A percentile compares a stretch with the other conserved stretches of the same genome.
Evolutionary conservation across 1,284 basidiomycete species (phyloP).

Genomic region (Amylostereum chailletii): DNA sequence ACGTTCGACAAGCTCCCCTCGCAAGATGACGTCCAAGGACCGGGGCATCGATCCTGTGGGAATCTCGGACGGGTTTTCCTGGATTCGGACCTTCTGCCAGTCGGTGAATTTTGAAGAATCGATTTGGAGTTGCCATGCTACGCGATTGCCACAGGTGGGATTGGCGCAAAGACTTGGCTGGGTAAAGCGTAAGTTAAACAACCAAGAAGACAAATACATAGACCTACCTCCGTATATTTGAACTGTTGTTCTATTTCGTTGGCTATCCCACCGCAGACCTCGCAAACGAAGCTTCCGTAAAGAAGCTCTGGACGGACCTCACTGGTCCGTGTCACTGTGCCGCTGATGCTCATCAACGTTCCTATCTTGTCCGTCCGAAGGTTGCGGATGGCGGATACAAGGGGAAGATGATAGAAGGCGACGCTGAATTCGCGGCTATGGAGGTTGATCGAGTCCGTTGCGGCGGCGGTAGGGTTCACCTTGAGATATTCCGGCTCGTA

Average conservation of each 20-base stretch:
- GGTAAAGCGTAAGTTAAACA: conserved; percentile 6
- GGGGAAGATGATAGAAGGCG: conserved; percentile 92
- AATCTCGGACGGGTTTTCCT: conserved; percentile 98
- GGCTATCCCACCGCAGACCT: conserved; percentile 81
- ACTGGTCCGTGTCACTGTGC: conserved; percentile 95
- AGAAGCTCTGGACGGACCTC: conserved; percentile 96
- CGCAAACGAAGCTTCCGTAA: conserved; percentile 90
- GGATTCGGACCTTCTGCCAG: conserved; percentile 99
- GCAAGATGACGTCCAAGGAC: conserved; percentile 90
- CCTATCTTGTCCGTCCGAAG: conserved; percentile 91
- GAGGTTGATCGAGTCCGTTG: conserved; percentile 77
- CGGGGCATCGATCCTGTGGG: conserved; percentile 99
- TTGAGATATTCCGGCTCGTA: conserved; percentile 92
- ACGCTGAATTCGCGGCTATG: conserved; percentile 91
- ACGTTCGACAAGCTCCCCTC: conserved; percentile 91
- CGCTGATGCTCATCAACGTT: conserved; percentile 87
- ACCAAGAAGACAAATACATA: background rate
- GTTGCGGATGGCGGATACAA: conserved; percentile 94
- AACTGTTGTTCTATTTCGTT: conserved; percentile 98
- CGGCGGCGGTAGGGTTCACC: conserved; percentile 74
- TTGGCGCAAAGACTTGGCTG: conserved; percentile 93
- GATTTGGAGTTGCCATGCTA: conserved; percentile 90
- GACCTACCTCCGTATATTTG: conserved; percentile 90
- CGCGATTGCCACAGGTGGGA: conserved; percentile 85
- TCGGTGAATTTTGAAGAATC: conserved; percentile 97